Evolutionary conservation across 306 rosid genomes (phyloP), one percentile per base, ranked within the genome.

Genomic region (Dicorynia guianensis): DNA sequence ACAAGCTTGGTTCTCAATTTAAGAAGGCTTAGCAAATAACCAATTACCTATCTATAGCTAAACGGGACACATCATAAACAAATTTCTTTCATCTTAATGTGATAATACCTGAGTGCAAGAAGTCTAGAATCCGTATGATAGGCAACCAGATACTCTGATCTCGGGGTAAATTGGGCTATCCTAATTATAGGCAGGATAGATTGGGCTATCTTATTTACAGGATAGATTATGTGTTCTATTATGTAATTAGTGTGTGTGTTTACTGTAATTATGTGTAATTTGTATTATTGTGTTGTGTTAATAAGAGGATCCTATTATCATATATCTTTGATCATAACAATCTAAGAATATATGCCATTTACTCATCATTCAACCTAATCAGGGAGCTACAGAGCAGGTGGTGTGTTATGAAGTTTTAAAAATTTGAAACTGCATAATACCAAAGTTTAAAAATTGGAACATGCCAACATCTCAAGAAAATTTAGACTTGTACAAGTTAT

Each of bases 1-100:
- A 1, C 30, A 46, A 53, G 20, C 38, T 17, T 46, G 47, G 60
- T 35, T 35, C 70, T 55, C 33, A 5, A 34, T 63, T 35, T 35
- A 42, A 74, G 47, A 4, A 60, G 25, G 8, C 40, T 34, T 13
- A 7, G 52, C 10, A 64, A 70, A 76, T 50, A 48, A 81, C 30
- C 30, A 25, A 25, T 25, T 39, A 33, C 13, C 8, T 38, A 49
- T 33, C 33, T 20, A 55, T 15, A 34, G 19, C 52, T 12, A 44
- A 58, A 19, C 5, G 30, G n/a, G 10, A 11, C 39, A 19, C 6
- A 69, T 1, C 17, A 15, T 12, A 58, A 58, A 71, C 15, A 48
- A 63, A 40, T 5, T 40, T 8, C 10, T 40, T 40, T 8, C 10
- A 1, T 8, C 10, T 5, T 8, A 40, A 8, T 25, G 30, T 25